These are phyloP conservation scores for Trichoderma guizhouense DNA, from an alignment of 2,329 filamentous ascomycete species.

Conservation along the genomic window DNA sequence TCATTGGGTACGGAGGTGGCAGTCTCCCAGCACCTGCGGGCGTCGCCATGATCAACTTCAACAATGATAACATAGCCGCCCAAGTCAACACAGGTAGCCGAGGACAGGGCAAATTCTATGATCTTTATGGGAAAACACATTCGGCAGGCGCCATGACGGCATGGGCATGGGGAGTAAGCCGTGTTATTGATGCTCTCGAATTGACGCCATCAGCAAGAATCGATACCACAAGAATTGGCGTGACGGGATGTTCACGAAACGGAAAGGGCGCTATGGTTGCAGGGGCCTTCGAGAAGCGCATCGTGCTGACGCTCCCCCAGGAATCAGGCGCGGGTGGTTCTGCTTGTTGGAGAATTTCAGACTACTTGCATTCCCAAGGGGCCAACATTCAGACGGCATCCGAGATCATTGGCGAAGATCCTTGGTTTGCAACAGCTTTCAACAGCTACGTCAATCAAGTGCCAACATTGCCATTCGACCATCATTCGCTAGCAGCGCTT, in stretches of 20 bases:
- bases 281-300: not conserved
- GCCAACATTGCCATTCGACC: not conserved
- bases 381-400: slow-evolving; percentile 10
- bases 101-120: slow-evolving; percentile 8
- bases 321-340: slow-evolving; percentile 3
- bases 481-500: not conserved
- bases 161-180: slow-evolving; percentile 13
- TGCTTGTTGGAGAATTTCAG: slow-evolving; percentile 2
- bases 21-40: not conserved
- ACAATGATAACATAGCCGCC: slow-evolving; percentile 6
- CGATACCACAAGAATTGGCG: slow-evolving; percentile 2
- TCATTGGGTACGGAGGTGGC: slow-evolving; percentile 2
- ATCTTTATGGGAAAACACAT: not conserved
- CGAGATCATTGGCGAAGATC: slow-evolving; percentile 5
- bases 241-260: slow-evolving; percentile 2
- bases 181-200: slow-evolving; percentile 6
- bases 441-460: slow-evolving; percentile 10
- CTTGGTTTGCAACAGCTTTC: not conserved
- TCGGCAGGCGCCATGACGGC: slow-evolving; percentile 1
- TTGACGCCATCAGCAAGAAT: not conserved
- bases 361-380: not conserved
- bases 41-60: slow-evolving; percentile 11
- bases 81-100: slow-evolving; percentile 1
- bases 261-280: slow-evolving; percentile 7
- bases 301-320: slow-evolving; percentile 3